Evolutionary conservation across 2,329 filamentous ascomycete genomes (phyloP).

Genomic region (Microsporum canis): DNA sequence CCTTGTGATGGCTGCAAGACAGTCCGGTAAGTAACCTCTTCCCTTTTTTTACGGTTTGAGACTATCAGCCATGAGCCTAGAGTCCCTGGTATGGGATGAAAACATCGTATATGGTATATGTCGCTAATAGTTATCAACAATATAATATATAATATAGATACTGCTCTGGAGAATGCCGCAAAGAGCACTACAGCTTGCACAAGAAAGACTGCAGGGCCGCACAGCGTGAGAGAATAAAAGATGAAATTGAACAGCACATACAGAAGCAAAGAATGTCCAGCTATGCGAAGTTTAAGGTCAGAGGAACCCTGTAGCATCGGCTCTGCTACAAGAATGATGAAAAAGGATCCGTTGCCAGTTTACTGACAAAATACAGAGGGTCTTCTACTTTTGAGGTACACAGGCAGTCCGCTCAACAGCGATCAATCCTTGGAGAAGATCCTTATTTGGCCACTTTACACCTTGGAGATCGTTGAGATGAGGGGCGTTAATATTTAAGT

Average conservation of each 20-base stretch:
- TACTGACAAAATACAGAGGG: neutral
- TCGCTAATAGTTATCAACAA: neutral
- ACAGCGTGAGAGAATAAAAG: constrained; percentile 4
- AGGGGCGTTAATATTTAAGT: too few relatives aligned
- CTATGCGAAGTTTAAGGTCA: neutral
- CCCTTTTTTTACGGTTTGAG: neutral
- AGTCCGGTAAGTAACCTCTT: constrained; percentile 2
- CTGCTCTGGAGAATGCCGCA: constrained; percentile 4
- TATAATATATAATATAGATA: constrained; percentile 3
- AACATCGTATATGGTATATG: neutral
- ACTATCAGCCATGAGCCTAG: neutral
- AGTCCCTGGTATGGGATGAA: too few relatives aligned
- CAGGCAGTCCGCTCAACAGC: too few relatives aligned
- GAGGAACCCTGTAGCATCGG: neutral
- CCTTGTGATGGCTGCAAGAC: constrained; percentile 2
- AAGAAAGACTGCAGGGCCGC: constrained; percentile 5
- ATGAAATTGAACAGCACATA: neutral
- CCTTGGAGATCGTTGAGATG: too few relatives aligned
- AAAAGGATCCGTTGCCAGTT: neutral
- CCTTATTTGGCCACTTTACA: too few relatives aligned
- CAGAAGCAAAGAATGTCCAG: neutral
- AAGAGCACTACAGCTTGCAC: neutral
- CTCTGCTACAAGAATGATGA: too few relatives aligned
- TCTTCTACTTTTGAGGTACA: neutral
- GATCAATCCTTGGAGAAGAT: too few relatives aligned